Percentiles rank a stretch among this genome's conserved stretches.
phyloP scores from a whole-genome alignment of 306 rosid species.

The Gynostemma pentaphyllum region DNA sequence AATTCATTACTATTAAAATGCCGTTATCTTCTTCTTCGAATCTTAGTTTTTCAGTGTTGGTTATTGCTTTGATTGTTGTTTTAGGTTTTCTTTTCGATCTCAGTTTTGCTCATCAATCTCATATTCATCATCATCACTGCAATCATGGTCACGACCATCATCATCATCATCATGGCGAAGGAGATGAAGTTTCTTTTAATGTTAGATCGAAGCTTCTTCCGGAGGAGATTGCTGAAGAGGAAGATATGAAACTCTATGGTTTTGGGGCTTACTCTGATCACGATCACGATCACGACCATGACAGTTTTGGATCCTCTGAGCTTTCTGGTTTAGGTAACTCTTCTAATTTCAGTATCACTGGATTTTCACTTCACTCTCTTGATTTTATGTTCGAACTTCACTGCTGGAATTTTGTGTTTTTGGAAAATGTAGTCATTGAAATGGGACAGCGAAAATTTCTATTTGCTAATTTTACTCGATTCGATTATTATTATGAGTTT shows the following conservation, averaged over 20 bases:
- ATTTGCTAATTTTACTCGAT: no score
- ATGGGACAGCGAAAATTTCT: no score
- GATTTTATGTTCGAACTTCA: neutral
- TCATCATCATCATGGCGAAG: constrained; percentile 13
- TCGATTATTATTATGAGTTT: no score
- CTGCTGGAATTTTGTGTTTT: neutral
- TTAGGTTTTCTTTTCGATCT: constrained; percentile 40
- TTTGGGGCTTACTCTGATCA: constrained; percentile 45
- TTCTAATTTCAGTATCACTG: neutral
- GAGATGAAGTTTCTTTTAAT: constrained; percentile 11
- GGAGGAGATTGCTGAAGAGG: constrained; percentile 93
- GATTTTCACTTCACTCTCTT: neutral
- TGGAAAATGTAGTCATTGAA: no score
- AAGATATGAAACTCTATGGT: constrained; percentile 75
- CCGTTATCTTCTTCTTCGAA: no score
- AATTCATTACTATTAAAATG: no score
- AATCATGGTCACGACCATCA: constrained; percentile 25
- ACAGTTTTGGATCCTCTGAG: constrained; percentile 24
- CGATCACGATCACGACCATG: constrained; percentile 19
- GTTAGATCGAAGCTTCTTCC: constrained; percentile 50
- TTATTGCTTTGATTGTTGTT: constrained; percentile 18
- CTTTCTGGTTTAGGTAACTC: constrained; percentile 53
- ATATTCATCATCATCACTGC: constrained; percentile 17
- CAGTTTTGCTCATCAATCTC: constrained; percentile 25
- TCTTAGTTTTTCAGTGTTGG: neutral